A percentile compares a stretch with the other conserved stretches of the same genome.
These are phyloP conservation scores for Solanum chacoense DNA, from an alignment of 305 asterid species.

Conservation along the genomic window DNA sequence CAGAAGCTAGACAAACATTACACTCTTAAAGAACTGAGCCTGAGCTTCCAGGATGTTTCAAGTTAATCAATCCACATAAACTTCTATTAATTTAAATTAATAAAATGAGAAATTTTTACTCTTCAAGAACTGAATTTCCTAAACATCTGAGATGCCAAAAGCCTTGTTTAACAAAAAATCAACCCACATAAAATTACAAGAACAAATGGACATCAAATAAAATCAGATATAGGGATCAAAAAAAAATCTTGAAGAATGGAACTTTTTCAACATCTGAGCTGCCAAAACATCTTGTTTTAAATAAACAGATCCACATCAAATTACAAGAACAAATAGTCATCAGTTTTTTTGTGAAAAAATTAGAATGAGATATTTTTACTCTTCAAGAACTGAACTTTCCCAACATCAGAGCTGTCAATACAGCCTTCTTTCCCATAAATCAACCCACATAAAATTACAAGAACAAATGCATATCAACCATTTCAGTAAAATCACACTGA, in stretches of 20 bases:
- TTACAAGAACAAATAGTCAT: neutral
- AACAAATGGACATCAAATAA: neutral
- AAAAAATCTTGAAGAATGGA: neutral
- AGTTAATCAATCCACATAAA: neutral
- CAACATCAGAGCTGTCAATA: neutral
- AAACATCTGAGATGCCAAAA: neutral
- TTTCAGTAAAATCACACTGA: neutral
- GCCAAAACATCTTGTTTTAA: neutral
- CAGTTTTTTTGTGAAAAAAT: neutral
- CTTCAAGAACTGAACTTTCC: neutral
- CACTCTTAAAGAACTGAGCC: neutral
- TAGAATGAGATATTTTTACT: neutral
- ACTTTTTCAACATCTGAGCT: neutral
- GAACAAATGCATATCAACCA: neutral
- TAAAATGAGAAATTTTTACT: neutral
- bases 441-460: neutral
- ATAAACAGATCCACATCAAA: neutral
- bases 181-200: neutral
- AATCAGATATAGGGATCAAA: neutral
- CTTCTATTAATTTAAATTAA: neutral
- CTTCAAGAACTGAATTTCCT: neutral
- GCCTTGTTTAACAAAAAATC: neutral
- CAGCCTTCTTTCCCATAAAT: neutral
- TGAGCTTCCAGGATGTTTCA: neutral
- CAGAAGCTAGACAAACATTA: neutral